Percentiles rank a stretch among this genome's conserved stretches.
Evolutionary conservation across 2,329 filamentous ascomycete species (phyloP).

Genomic region (Colletotrichum sp.): DNA sequence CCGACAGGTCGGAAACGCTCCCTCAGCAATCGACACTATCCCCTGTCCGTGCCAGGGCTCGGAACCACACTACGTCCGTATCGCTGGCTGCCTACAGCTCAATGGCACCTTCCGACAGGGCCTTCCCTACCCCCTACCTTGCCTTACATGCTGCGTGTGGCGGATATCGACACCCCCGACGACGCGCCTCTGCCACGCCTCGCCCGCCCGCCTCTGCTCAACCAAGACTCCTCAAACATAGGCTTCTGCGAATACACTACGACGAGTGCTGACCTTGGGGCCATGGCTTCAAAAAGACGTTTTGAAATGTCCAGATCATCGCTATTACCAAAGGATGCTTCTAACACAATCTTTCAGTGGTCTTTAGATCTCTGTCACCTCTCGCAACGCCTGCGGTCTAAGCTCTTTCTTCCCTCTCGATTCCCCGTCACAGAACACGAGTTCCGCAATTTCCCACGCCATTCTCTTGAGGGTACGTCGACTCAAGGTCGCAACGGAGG

Average conservation of each 20-base stretch:
- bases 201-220: background rate
- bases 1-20: slow-evolving; percentile 12
- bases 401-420: background rate
- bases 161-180: background rate
- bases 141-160: background rate
- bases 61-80: slow-evolving; percentile 18
- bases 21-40: background rate
- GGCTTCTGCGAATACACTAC: background rate
- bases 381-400: background rate
- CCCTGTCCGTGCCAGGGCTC: slow-evolving; percentile 16
- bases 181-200: background rate
- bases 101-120: slow-evolving; percentile 9
- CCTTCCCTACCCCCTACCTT: background rate
- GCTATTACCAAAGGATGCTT: background rate
- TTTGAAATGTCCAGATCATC: background rate
- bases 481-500: background rate
- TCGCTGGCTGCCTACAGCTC: slow-evolving; percentile 14
- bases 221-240: background rate
- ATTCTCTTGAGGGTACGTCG: background rate
- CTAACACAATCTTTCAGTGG: background rate
- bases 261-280: background rate
- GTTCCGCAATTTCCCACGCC: background rate
- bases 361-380: background rate
- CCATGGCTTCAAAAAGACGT: background rate
- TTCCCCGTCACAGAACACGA: background rate